Conservation (phyloP, 768 basidiomycete genomes). For the Hygrocybe punicea region DNA sequence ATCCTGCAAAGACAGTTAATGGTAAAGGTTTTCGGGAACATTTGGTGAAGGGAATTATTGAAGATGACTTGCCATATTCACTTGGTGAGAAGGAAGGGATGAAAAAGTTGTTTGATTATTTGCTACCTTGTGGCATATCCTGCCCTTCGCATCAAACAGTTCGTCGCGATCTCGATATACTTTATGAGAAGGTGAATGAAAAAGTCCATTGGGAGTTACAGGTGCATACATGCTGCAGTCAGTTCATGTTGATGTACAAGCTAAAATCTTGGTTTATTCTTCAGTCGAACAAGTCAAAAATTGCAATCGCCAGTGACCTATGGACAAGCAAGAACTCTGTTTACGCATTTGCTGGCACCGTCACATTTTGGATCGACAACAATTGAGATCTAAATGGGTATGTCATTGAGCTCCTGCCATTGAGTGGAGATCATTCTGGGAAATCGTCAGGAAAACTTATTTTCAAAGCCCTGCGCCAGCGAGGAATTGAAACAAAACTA, state of each 20-base stretch:
- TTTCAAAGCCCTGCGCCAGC: background rate
- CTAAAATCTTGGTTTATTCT: background rate
- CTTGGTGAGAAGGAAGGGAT: background rate
- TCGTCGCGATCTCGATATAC: background rate
- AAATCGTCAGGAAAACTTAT: background rate
- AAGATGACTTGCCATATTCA: slow-evolving; percentile 1
- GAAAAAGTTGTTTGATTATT: background rate
- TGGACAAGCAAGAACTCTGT: background rate
- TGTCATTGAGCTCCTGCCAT: background rate
- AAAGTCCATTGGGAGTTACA: background rate
- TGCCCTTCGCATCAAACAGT: background rate
- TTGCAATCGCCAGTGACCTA: background rate
- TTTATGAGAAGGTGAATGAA: background rate
- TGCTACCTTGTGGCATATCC: background rate
- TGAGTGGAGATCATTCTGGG: background rate
- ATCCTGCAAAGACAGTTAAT: background rate
- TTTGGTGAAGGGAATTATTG: background rate
- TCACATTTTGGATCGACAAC: no score
- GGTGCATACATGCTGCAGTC: background rate
- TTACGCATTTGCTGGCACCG: background rate
- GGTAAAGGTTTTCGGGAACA: background rate
- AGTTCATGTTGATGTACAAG: background rate
- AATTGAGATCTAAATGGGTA: background rate
- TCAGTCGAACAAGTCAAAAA: slow-evolving; percentile 1
- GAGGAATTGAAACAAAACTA: background rate